Percentiles rank a stretch among this genome's conserved stretches.
Conservation (phyloP, 2,329 filamentous ascomycete genomes). For the Lachnellula suecica region DNA sequence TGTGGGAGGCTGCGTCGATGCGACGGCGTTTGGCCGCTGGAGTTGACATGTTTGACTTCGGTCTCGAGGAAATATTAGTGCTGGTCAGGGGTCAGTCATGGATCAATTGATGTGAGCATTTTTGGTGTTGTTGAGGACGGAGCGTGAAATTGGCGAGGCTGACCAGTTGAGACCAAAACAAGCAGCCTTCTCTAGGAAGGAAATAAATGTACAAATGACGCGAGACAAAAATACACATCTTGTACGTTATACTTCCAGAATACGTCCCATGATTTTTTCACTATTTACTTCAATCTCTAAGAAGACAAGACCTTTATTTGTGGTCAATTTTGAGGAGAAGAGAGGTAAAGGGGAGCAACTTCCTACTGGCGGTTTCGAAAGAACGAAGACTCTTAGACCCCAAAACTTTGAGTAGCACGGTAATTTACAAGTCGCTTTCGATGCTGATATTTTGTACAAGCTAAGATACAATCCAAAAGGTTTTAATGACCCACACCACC, state of each 20-base stretch:
- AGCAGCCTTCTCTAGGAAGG: too few relatives aligned
- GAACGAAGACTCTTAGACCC: too few relatives aligned
- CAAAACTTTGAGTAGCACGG: not conserved
- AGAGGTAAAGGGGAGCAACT: too few relatives aligned
- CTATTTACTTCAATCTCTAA: too few relatives aligned
- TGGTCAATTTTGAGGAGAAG: too few relatives aligned
- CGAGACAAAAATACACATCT: too few relatives aligned
- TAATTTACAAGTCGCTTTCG: not conserved
- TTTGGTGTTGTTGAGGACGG: not conserved
- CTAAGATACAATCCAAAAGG: conserved; percentile 14
- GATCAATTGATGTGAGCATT: conserved; percentile 24
- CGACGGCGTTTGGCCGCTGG: conserved; percentile 62
- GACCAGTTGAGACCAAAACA: not conserved
- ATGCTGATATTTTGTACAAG: conserved; percentile 11
- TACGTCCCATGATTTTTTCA: too few relatives aligned
- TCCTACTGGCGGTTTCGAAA: too few relatives aligned
- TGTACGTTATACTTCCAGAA: too few relatives aligned
- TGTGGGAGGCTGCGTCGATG: conserved; percentile 54
- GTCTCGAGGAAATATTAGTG: conserved; percentile 25
- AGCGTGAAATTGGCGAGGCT: conserved; percentile 5
- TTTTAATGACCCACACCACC: conserved; percentile 62
- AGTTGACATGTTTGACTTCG: conserved; percentile 40
- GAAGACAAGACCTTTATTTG: too few relatives aligned
- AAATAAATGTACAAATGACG: too few relatives aligned
- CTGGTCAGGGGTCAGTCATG: conserved; percentile 24